Evolutionary conservation across 202 grass and related monocot genomes (phyloP).

Genomic region (Miscanthus sacchariflorus): DNA sequence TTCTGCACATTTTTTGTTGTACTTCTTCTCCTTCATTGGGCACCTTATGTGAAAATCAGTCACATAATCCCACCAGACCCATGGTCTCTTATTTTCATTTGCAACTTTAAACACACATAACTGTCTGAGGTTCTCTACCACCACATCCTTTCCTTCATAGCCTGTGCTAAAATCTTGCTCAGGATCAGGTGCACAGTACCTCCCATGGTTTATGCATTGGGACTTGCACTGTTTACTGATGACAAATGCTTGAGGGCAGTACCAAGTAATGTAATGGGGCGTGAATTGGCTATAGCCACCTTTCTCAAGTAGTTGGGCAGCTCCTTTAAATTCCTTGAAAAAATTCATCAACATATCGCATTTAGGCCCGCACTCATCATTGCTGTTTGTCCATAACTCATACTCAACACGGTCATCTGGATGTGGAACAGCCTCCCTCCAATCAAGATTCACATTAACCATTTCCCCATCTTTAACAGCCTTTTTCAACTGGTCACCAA

Average conservation of each 20-base stretch:
- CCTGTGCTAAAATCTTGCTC: conserved; percentile 94
- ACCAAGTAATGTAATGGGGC: conserved; percentile 99
- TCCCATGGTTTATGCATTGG: conserved; percentile 94
- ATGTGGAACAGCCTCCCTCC: conserved; percentile 95
- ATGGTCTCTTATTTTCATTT: conserved; percentile 76
- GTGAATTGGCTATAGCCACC: conserved; percentile 93
- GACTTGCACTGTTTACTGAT: conserved; percentile 90
- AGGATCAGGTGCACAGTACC: conserved; percentile 94
- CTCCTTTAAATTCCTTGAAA: conserved; percentile 90
- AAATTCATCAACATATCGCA: conserved; percentile 94
- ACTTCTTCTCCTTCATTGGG: conserved; percentile 96
- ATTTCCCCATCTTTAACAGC: conserved; percentile 80
- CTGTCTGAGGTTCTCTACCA: conserved; percentile 92
- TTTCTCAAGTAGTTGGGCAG: conserved; percentile 90
- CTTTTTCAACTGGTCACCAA: conserved; percentile 88
- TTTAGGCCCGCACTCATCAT: conserved; percentile 94
- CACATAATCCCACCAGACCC: conserved; percentile 98
- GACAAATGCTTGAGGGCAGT: conserved; percentile 90
- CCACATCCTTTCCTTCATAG: conserved; percentile 94
- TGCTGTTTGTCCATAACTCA: conserved; percentile 98
- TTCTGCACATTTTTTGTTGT: conserved; percentile 91
- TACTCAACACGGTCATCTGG: conserved; percentile 96
- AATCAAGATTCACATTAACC: conserved; percentile 97
- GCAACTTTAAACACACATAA: conserved; percentile 90
- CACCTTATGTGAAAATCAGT: conserved; percentile 99